Evolutionary conservation across 768 basidiomycete species (phyloP), one percentile per base, ranked within the genome.

Genomic region (Termitomyces sp.): DNA sequence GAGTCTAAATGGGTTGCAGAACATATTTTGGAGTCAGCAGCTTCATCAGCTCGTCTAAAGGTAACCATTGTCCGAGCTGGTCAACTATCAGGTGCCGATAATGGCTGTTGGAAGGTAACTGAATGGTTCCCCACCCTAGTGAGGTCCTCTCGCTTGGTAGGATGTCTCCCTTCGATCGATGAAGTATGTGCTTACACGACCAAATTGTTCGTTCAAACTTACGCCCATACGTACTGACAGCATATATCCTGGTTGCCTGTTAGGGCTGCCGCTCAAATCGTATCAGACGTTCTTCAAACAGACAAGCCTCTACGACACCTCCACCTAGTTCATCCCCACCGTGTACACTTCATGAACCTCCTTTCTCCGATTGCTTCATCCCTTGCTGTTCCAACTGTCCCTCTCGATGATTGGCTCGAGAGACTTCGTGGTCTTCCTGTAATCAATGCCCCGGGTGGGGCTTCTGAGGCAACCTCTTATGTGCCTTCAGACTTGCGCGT

Each of bases 1-100:
- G 73, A 76, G 52, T 71, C 71, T 19, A 78, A 78, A 66, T 77
- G 74, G 74, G 71, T 78, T 10, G 67, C 70, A 2, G 79, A 80
- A 58, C 58, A 66, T 4, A 66, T 79, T 19, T 59, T 75, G 19
- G 45, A 59, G n/a, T 59, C 45, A 4, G 70, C 62, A 14, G 60
- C 66, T 7, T 23, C 42, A 14, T 21, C 50, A 2, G 57, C 60
- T 17, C 42, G 48, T 6, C 54, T 72, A 26, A 60, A 60, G 28
- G 53, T 65, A 1, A 44, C 66, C 8, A 56, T 67, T 9, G 64
- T 74, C 28, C 73, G 75, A 17, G 63, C 75, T 8, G 73, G 77
- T 14, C 74, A 76, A 59, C 60, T 78, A 50, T 57, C 65, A 12
- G 75, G 73, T 3, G 68, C 67, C 5, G 59, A 63, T 2, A 67